Evolutionary conservation across 371 early-diverging fungal species (phyloP), one percentile per base, ranked within the genome.

Genomic region (Choanephora cucurbitarum): DNA sequence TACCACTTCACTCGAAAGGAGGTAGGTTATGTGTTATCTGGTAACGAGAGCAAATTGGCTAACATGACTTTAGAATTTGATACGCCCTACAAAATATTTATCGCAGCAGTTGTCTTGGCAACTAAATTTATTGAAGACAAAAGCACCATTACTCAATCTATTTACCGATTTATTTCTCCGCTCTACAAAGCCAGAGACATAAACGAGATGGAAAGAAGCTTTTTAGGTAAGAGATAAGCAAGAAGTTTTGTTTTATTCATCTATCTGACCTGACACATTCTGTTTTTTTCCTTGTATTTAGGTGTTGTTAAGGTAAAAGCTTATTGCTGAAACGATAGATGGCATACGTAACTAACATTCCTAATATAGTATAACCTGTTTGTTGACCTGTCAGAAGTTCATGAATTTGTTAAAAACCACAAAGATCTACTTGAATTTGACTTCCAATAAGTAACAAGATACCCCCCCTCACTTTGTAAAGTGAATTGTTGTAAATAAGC

Each of bases 61-160:
- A n/a, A n/a, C n/a, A n/a, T n/a, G n/a, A n/a, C n/a, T 5, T 32
- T 64, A 74, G 84, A 86, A 53, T 81, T 79, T 44, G 91, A 88
- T 56, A 88, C 91, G n/a, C 89, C 88, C 17, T 86, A 88, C 61
- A 81, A 85, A 55, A 79, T 90, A 53, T 86, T 88, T 55, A 61
- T 89, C 59, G 87, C 87, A 2, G 81, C 91, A 10, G 69, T 88
- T 52, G 66, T 90, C 51, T 72, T 87, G 17, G 88, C 89, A 1
- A 83, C 85, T 32, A 90, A 84, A 69, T 86, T 77, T 58, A 67
- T 74, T 31, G 84, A 88, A 44, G 87, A 88, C 49, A 72, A 70
- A 54, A 73, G 73, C n/a, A 41, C 54, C n/a, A 56, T 59, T 15
- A 62, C 70, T 5, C 70, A 58, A 8, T 54, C 63, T 9, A 65